Base-by-base conservation (phyloP, 768 basidiomycete species). In the Leucocoprinus sp. region DNA sequence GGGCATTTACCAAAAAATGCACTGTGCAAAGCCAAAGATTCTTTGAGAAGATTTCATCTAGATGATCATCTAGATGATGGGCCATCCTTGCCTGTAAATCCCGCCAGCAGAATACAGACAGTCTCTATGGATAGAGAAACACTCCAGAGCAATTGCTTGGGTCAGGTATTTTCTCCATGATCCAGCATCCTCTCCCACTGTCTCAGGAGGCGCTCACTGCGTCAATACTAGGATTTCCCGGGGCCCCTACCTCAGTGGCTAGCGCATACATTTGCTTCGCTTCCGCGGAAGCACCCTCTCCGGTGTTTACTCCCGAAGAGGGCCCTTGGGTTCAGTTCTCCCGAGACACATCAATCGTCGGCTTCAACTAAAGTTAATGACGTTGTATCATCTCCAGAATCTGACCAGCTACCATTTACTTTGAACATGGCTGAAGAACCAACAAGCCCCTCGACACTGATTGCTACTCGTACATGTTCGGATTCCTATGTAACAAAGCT, bases 231-330 rank as follows among this genome's bases (percentile, higher is more conserved):
- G 41, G 21, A 14, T 29, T 4, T 5, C 14, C 18, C 18, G 8
- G 24, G 41, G 8, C 52, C 64, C 3, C 61, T 82, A 18, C 82
- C 82, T 3, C 54, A 57, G 19, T 84, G 82, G 82, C 68, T 83
- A 11, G 64, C 65, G 19, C 56, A 63, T 29, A 77, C 79, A 3
- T 71, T 84, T 41, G 64, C 63, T 37, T 65, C 65, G 18, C 63
- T 83, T 15, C 57, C 66, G 9, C 52, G 61, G 12, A 60, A 64
- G 24, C 71, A 80, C 55, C 76, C 76, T 26, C 55, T 78, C 7
- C 69, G 74, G 8, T 52, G 65, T 7, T 64, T 78, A 18, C 51
- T 71, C 19, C 66, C 67, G 9, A 50, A 21, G 19, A 33, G 27
- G 17, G n/a, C 33, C 12, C 24, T 17, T 22, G 28, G 42, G n/a